Percentiles rank a stretch among this genome's conserved stretches.
Evolutionary conservation across 768 basidiomycete genomes (phyloP).

Genomic region (Mycena maculata): DNA sequence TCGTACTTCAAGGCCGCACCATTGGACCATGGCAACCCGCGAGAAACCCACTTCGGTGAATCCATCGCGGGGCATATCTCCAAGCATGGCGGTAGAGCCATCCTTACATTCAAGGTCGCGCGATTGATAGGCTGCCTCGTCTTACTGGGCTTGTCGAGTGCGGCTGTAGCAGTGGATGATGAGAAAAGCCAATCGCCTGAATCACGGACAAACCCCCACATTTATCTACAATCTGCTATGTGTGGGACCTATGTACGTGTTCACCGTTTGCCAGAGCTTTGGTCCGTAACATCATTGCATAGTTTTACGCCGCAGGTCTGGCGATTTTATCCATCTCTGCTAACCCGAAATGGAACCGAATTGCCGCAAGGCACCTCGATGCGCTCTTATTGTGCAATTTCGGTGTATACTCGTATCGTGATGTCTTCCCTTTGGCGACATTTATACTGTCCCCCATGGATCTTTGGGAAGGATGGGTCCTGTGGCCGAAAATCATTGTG

Average conservation of each 20-base stretch:
- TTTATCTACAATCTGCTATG: not conserved
- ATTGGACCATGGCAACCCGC: not conserved
- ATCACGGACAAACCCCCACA: not conserved
- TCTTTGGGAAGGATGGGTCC: constrained; percentile 45
- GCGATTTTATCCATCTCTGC: not conserved
- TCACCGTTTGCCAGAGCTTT: not conserved
- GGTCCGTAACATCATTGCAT: not conserved
- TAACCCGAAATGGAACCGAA: not conserved
- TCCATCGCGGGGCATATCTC: not conserved
- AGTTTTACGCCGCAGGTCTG: constrained; percentile 13
- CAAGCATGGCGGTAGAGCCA: not conserved
- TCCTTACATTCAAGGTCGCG: not conserved
- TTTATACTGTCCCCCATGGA: constrained; percentile 56
- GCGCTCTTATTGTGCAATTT: constrained; percentile 50
- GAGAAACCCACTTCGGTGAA: not conserved
- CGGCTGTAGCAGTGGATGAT: not conserved
- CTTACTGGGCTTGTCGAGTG: constrained; percentile 1
- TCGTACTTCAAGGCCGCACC: not conserved
- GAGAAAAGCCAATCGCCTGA: not conserved
- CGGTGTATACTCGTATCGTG: constrained; percentile 61
- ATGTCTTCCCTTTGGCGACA: constrained; percentile 67
- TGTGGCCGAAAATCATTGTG: constrained; percentile 47
- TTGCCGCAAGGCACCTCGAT: constrained; percentile 8
- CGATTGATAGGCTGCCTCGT: constrained; percentile 14
- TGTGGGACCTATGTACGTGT: constrained; percentile 5